Base-by-base conservation (phyloP, 108 stramenopile species). In the Pseudonitzschia multistriata region DNA sequence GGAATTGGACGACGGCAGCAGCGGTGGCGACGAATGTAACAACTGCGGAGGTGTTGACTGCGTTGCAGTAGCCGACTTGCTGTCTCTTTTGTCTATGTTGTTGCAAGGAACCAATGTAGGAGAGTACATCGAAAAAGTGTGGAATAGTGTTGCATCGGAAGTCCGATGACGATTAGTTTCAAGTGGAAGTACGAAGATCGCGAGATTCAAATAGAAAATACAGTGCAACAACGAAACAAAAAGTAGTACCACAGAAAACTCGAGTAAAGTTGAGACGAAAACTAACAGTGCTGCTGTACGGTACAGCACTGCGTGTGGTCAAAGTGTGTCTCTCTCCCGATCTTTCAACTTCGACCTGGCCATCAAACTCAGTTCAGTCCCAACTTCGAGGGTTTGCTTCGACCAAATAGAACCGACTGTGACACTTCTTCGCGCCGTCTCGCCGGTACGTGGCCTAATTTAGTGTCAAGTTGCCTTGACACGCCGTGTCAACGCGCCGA, bases 181-280 rank as follows among this genome's bases (percentile, higher is more conserved):
- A 57, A 57, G 13, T 57, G 31, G 55, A 57, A 57, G 55, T 57
- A 15, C 13, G 30, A 57, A 57, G 55, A 53, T 53, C 52, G 52
- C 52, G 52, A 53, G 52, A 53, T 17, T 53, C 37, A 37, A 37
- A 37, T 5, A 37, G n/a, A 37, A 37, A 37, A 8, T 37, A 37
- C 37, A 3, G 15, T 49, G 49, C 15, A 17, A 17, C 49, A 49
- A 4, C 11, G 13, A 49, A 4, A 17, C 49, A 17, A 17, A 17
- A 6, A 49, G n/a, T 3, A 3, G 15, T 21, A 17, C 15, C 3
- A 17, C 5, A 37, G 8, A 37, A 37, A 37, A 37, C 6, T 5
- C 37, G 37, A 37, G 37, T 7, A 8, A 37, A 37, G 37, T 7
- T n/a, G 8, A 37, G 37, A 37, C 6, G 37, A 37, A 37, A 37